Evolutionary conservation across 2,329 filamentous ascomycete species (phyloP).

Genomic region (Xylariomycetidae sp.): DNA sequence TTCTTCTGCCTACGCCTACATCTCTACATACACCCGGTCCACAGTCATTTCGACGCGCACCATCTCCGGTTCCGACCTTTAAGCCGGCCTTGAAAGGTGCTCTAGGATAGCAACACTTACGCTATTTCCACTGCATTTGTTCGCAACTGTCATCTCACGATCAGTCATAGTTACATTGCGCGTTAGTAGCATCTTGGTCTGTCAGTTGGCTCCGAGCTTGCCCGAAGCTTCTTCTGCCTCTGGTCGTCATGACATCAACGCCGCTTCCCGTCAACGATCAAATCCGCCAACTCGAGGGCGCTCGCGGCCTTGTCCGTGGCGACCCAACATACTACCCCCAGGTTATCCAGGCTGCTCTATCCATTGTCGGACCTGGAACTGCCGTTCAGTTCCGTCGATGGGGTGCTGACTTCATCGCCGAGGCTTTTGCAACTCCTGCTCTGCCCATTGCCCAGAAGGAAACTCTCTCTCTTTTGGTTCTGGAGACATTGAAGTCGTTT

Average conservation of each 20-base stretch:
- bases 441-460: slow-evolving; percentile 75
- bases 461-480: slow-evolving; percentile 68
- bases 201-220: slow-evolving; percentile 6
- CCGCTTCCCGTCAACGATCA: slow-evolving; percentile 64
- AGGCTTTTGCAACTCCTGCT: slow-evolving; percentile 91
- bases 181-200: too few relatives aligned
- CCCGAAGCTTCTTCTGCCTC: slow-evolving; percentile 6
- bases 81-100: too few relatives aligned
- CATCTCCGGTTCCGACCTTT: too few relatives aligned
- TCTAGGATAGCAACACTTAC: too few relatives aligned
- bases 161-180: too few relatives aligned
- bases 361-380: slow-evolving; percentile 74
- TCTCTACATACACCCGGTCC: too few relatives aligned
- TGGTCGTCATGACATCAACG: too few relatives aligned
- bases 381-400: slow-evolving; percentile 83
- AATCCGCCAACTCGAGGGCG: slow-evolving; percentile 82
- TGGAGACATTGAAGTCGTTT: slow-evolving; percentile 70
- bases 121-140: too few relatives aligned
- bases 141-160: too few relatives aligned
- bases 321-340: slow-evolving; percentile 87
- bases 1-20: too few relatives aligned
- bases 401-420: slow-evolving; percentile 92
- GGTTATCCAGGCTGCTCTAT: slow-evolving; percentile 89
- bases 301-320: slow-evolving; percentile 81
- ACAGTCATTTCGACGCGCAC: too few relatives aligned